Conservation (phyloP, 345 rosid genomes). For the Ceriops decandra region DNA sequence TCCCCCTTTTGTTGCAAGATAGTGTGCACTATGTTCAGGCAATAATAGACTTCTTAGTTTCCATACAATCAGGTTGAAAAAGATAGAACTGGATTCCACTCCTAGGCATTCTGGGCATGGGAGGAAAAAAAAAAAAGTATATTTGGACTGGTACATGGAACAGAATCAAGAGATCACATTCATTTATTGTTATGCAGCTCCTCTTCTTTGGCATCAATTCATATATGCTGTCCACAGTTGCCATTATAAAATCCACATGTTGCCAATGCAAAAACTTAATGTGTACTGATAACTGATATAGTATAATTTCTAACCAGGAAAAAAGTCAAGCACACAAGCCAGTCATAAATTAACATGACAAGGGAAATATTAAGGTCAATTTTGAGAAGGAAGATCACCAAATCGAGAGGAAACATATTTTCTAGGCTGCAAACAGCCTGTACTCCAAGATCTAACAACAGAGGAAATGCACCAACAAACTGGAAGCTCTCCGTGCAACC, state of each 20-base stretch:
- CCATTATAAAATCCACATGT: background rate
- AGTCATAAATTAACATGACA: background rate
- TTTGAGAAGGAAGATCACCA: slow-evolving; percentile 35
- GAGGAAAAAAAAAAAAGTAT: too few species aligned
- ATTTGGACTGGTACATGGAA: background rate
- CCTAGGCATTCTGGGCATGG: too few species aligned
- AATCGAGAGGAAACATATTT: slow-evolving; percentile 65
- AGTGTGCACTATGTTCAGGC: background rate
- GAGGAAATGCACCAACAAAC: slow-evolving; percentile 74
- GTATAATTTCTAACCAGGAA: background rate
- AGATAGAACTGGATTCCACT: background rate
- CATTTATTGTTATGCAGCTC: background rate
- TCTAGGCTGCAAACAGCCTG: slow-evolving; percentile 80
- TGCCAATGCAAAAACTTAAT: background rate
- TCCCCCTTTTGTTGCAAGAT: background rate
- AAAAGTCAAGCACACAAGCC: background rate
- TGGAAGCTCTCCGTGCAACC: slow-evolving; percentile 97
- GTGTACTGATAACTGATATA: background rate
- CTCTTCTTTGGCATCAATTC: background rate
- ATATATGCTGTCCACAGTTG: background rate
- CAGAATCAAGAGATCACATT: background rate
- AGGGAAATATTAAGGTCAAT: background rate
- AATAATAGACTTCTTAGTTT: background rate
- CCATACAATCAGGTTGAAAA: background rate
- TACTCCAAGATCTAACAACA: slow-evolving; percentile 66